Base-by-base conservation (phyloP, 2,329 filamentous ascomycete genomes). In the Alternaria atra region DNA sequence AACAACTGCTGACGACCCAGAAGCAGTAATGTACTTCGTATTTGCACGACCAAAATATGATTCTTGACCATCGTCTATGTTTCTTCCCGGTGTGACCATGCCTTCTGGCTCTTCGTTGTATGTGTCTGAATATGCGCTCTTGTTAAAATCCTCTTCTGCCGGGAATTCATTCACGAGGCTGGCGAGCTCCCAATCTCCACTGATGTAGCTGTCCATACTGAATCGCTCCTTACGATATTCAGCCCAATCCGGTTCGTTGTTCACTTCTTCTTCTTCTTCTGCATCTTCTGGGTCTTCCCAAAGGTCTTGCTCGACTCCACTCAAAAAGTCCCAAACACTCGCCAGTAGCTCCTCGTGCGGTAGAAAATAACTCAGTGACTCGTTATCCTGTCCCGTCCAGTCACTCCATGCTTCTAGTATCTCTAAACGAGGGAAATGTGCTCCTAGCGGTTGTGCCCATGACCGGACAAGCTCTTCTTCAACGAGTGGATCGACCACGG, bases 341-440 rank as follows among this genome's bases (percentile, higher is more conserved):
- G 71, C 74, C 2, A 77, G 54, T 7, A 74, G 58, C 37, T 75
- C 74, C 34, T 75, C 66, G 3, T 63, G 67, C 1, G 74, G 74
- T 2, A 77, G 48, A n/a, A 76, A 69, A 60, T 78, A 78, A 13
- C 68, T 71, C 23, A 75, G 61, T 0, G 63, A 71, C 37, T 75
- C 70, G 30, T 68, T 70, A 43, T 75, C 73, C n/a, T 69, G 59
- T 1, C 74, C 73, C 1, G 64, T 67, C 57, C 64, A 73, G 29
- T 77, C 74, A 35, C 73, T 69, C 75, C 75, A 78, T 1, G 74
- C 74, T 58, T 78, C 74, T 1, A 77, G 63, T 2, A 75, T 67
- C 37, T 77, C 72, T 8, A 77, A 64, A 20, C 54, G 52, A 29
- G 75, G 74, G 27, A 76, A 77, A 27, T 75, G 69, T 1, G 58